phyloP scores from a whole-genome alignment of 441 rosid species.

The Corymbia citriodora region DNA sequence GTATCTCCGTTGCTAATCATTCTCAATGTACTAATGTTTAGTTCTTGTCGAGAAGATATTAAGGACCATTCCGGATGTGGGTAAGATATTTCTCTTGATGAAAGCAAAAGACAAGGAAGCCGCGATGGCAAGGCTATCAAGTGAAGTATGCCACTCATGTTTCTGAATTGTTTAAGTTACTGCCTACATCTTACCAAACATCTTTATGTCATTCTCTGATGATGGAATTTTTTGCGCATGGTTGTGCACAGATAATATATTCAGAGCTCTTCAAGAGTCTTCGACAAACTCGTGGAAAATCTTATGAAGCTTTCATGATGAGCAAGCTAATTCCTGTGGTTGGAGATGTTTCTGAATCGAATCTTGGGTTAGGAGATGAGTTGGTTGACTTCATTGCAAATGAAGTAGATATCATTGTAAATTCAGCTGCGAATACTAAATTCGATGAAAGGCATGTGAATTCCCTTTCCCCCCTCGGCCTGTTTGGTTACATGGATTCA shows the following conservation, averaged over 20 bases:
- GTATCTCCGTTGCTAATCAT: neutral
- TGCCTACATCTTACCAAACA: neutral
- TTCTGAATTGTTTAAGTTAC: neutral
- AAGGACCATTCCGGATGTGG: slow-evolving; percentile 76
- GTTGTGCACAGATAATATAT: slow-evolving; percentile 49
- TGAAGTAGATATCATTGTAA: slow-evolving; percentile 73
- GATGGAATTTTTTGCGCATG: slow-evolving; percentile 5
- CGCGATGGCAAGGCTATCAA: slow-evolving; percentile 60
- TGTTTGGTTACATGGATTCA: neutral
- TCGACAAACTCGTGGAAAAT: slow-evolving; percentile 60
- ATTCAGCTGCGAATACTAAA: slow-evolving; percentile 86
- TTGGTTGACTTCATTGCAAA: slow-evolving; percentile 40
- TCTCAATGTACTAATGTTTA: slow-evolving; percentile 9
- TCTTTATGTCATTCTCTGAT: neutral
- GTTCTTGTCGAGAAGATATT: slow-evolving; percentile 87
- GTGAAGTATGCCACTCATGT: slow-evolving; percentile 44
- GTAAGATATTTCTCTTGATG: slow-evolving; percentile 77
- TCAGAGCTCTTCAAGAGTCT: slow-evolving; percentile 75
- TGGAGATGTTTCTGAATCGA: slow-evolving; percentile 58
- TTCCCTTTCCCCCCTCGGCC: neutral
- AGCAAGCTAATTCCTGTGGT: slow-evolving; percentile 76
- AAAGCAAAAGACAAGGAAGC: slow-evolving; percentile 71
- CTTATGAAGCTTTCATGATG: slow-evolving; percentile 67
- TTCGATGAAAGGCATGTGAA: slow-evolving; percentile 71
- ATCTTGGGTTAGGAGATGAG: slow-evolving; percentile 66